A percentile compares a stretch with the other conserved stretches of the same genome.
These are phyloP conservation scores for Setaria viridis DNA, from an alignment of 202 grass and related monocot species.

Conservation along the genomic window DNA sequence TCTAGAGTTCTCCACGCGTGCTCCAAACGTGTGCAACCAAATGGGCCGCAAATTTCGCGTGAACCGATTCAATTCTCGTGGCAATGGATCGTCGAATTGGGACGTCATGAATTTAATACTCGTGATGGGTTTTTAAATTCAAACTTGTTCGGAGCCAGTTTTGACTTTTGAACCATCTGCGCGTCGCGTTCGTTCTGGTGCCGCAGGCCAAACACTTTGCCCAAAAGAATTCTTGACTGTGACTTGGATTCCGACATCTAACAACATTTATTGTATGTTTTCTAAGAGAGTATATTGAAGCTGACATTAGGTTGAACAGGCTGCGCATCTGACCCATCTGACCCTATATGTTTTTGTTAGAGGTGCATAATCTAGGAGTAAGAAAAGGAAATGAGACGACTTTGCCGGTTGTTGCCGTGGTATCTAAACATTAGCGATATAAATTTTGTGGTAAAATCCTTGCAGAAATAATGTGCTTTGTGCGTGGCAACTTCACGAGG, in stretches of 20 bases:
- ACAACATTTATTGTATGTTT: background rate
- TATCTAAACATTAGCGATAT: too few species aligned
- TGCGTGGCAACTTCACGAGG: too few species aligned
- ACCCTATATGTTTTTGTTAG: too few species aligned
- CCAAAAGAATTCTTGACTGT: background rate
- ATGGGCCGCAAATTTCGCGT: background rate
- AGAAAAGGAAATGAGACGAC: too few species aligned
- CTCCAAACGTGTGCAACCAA: background rate
- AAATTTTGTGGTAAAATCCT: too few species aligned
- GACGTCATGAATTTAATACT: background rate
- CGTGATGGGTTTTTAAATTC: background rate
- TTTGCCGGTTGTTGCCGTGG: too few species aligned
- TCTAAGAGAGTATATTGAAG: background rate
- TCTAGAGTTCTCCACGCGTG: background rate
- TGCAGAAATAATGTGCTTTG: too few species aligned
- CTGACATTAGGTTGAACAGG: background rate
- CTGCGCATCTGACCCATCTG: background rate
- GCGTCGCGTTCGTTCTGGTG: too few species aligned
- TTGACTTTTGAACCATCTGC: background rate
- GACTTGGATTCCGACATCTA: slow-evolving; percentile 18
- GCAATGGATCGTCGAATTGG: background rate
- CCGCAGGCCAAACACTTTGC: background rate
- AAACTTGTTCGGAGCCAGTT: background rate
- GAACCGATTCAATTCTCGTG: background rate
- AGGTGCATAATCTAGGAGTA: background rate